A percentile compares a stretch with the other conserved stretches of the same genome.
Conservation (phyloP, 768 basidiomycete genomes). For the Udeniomyces megalosporus region DNA sequence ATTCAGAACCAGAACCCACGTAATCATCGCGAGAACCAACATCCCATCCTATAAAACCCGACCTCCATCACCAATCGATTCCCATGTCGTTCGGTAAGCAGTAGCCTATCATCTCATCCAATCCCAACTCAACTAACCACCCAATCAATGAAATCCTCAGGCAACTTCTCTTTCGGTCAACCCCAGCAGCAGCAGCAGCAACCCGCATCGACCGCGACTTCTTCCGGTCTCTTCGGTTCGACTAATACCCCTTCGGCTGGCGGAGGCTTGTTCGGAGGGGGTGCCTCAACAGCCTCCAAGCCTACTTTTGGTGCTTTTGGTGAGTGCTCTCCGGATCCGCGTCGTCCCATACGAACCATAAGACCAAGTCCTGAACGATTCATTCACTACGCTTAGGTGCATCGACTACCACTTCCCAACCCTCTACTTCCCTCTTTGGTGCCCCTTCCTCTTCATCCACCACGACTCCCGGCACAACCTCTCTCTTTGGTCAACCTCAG, state of each 20-base stretch:
- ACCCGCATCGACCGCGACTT: neutral
- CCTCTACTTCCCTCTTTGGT: slow-evolving; percentile 10
- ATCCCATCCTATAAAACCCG: too few species aligned
- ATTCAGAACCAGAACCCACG: too few species aligned
- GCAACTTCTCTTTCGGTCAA: slow-evolving; percentile 7
- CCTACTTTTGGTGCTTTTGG: slow-evolving; percentile 8
- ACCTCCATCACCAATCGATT: neutral
- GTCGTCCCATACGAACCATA: neutral
- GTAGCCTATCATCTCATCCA: too few species aligned
- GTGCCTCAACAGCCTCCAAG: neutral
- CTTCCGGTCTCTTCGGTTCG: slow-evolving; percentile 3
- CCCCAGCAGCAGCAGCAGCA: neutral
- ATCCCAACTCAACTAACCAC: neutral
- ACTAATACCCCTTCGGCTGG: neutral
- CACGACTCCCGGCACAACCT: neutral
- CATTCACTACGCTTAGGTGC: neutral
- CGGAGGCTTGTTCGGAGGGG: neutral
- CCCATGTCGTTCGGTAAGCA: neutral
- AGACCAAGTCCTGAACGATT: too few species aligned
- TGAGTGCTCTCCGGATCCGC: neutral
- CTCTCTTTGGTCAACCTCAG: slow-evolving; percentile 15
- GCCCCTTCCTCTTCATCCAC: neutral
- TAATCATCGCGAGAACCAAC: too few species aligned
- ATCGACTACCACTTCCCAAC: neutral
- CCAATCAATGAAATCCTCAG: neutral